Base-by-base conservation (phyloP, 2,329 filamentous ascomycete genomes). In the Bertia moriformis region DNA sequence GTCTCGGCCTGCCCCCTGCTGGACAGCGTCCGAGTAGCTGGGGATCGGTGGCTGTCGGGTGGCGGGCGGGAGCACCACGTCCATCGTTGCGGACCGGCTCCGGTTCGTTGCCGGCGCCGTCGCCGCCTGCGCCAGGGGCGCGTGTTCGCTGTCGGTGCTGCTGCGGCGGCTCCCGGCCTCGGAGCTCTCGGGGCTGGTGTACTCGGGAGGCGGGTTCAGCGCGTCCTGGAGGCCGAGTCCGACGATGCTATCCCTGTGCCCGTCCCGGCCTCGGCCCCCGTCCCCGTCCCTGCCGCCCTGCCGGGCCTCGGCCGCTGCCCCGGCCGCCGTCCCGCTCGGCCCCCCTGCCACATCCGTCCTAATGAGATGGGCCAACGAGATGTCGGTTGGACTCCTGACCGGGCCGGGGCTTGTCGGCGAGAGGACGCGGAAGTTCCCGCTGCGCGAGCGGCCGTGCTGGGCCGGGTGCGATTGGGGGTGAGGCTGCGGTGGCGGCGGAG, bases 331-430 rank as follows among this genome's bases (percentile, higher is more conserved):
- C 57, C 58, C 66, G 49, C 80, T 83, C 18, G 74, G 69, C 41
- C 87, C 84, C 51, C 86, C 84, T n/a, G 67, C 73, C 41, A 77
- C 71, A 47, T 88, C 80, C 44, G 62, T 67, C 3, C 71, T 82
- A 36, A 84, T 78, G 39, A 95, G 70, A 51, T 89, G 86, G 19
- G 88, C 84, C 37, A 98, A 72, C 7, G 88, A 95, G 47, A 98
- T 98, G 56, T 96, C 91, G 10, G 91, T 96, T 5, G 91, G 88
- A 51, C 85, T 93, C 48, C 89, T 74, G 44, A 87, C 71, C 2
- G 89, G 91, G 3, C 89, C 91, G 1, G 89, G 88, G 52, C 85
- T 94, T 15, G 83, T 83, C 5, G 87, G 83, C 45, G 78, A 66
- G 48, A 82, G 65, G 36, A 88, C 66, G 45, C 85, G 71, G 51